Conservation (phyloP, 495 filamentous ascomycete genomes). For the Lindgomyces ingoldianus region DNA sequence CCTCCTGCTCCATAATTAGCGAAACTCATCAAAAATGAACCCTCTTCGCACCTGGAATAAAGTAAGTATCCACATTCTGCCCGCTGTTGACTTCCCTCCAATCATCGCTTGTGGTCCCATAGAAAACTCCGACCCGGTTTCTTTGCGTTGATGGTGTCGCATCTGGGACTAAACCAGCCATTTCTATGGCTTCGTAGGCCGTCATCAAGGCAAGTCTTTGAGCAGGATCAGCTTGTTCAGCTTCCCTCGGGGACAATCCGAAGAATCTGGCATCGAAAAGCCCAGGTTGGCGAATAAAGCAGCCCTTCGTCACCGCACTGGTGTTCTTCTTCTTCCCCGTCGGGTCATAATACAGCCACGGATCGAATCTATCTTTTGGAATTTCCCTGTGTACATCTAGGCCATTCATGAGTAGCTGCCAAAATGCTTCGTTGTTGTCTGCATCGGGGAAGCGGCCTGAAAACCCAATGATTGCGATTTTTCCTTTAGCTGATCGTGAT, state of each 20-base stretch:
- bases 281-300: slow-evolving; percentile 35
- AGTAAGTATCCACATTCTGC: slow-evolving; percentile 40
- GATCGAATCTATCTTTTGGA: slow-evolving; percentile 26
- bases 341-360: slow-evolving; percentile 29
- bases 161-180: slow-evolving; percentile 43
- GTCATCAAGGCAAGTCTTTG: slow-evolving; percentile 45
- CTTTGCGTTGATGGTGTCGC: slow-evolving; percentile 39
- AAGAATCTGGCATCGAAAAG: slow-evolving; percentile 47
- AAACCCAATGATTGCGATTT: slow-evolving; percentile 38
- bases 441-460: slow-evolving; percentile 36
- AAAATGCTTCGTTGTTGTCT: slow-evolving; percentile 26
- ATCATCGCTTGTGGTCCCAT: slow-evolving; percentile 42
- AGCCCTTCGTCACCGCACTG: slow-evolving; percentile 23
- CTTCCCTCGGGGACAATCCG: slow-evolving; percentile 46
- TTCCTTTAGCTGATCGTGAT: not conserved
- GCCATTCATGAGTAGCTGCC: slow-evolving; percentile 30
- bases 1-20: no score
- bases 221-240: slow-evolving; percentile 40
- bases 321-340: slow-evolving; percentile 32
- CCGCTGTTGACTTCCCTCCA: slow-evolving; percentile 35
- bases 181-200: slow-evolving; percentile 46
- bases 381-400: slow-evolving; percentile 24
- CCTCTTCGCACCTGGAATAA: slow-evolving; percentile 40
- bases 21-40: slow-evolving; percentile 40
- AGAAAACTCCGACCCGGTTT: slow-evolving; percentile 43